These are phyloP conservation scores for Rauvolfia tetraphylla DNA, from an alignment of 257 asterid genomes.

Conservation along the genomic window DNA sequence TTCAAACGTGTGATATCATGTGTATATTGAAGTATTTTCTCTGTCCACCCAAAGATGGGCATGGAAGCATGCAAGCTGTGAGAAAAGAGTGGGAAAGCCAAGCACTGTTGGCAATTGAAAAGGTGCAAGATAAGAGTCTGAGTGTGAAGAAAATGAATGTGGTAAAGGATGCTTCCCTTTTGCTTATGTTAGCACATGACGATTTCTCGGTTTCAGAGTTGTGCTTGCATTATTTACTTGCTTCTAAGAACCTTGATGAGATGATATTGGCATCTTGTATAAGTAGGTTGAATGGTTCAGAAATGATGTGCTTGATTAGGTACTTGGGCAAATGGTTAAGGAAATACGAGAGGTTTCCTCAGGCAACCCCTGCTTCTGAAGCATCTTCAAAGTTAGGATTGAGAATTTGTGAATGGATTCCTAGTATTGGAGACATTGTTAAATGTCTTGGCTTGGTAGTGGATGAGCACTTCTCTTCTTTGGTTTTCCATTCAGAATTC, in stretches of 20 bases:
- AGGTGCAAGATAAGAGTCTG: too few species aligned
- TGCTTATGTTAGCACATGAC: too few species aligned
- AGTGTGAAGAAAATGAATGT: too few species aligned
- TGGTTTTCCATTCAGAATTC: constrained; percentile 68
- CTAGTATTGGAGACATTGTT: constrained; percentile 49
- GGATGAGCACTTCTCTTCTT: constrained; percentile 79
- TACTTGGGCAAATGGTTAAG: too few species aligned
- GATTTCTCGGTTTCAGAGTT: too few species aligned
- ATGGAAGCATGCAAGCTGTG: too few species aligned
- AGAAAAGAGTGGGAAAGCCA: too few species aligned
- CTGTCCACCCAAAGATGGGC: too few species aligned
- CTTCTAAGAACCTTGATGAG: constrained; percentile 66
- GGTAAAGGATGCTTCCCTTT: too few species aligned
- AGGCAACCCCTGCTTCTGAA: constrained; percentile 58
- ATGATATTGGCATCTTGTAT: constrained; percentile 75
- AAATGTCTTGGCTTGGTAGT: constrained; percentile 67
- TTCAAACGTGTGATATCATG: too few species aligned
- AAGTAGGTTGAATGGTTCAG: constrained; percentile 65
- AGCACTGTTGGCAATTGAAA: too few species aligned
- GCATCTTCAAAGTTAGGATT: constrained; percentile 60
- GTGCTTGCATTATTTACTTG: constrained; percentile 75
- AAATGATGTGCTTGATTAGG: constrained; percentile 63
- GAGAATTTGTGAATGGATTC: constrained; percentile 79
- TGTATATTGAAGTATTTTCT: too few species aligned
- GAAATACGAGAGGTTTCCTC: constrained; percentile 86